These are phyloP conservation scores for Emericellopsis cladophorae DNA, from an alignment of 2,329 filamentous ascomycete genomes.

Conservation along the genomic window DNA sequence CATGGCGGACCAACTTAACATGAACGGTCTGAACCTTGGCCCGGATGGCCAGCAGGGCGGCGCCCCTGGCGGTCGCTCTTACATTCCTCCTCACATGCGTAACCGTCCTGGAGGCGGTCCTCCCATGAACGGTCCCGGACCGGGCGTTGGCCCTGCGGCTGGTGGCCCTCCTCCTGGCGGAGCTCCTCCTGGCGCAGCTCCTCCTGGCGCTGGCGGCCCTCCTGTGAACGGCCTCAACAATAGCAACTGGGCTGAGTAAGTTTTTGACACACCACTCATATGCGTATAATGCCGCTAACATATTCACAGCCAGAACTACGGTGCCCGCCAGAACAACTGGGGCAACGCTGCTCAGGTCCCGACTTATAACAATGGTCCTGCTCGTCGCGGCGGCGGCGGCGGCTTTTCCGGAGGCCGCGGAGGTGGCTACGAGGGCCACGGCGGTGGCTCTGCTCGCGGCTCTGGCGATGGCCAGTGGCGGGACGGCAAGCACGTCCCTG, in stretches of 20 bases:
- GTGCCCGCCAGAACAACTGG: slow-evolving; percentile 21
- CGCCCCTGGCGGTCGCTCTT: slow-evolving; percentile 39
- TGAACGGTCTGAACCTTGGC: slow-evolving; percentile 59
- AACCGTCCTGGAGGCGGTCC: slow-evolving; percentile 31
- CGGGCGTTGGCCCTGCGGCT: slow-evolving; percentile 4
- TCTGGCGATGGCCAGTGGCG: slow-evolving; percentile 94
- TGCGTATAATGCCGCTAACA: slow-evolving; percentile 9
- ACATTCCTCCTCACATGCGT: slow-evolving; percentile 79
- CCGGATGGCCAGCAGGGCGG: slow-evolving; percentile 20
- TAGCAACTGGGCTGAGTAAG: slow-evolving; percentile 53
- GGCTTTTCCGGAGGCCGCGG: slow-evolving; percentile 23
- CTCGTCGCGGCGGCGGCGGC: slow-evolving; percentile 17
- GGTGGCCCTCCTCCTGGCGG: slow-evolving; percentile 8
- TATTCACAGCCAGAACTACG: slow-evolving; percentile 12
- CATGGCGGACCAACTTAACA: slow-evolving; percentile 79
- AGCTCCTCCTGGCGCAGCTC: slow-evolving; percentile 4
- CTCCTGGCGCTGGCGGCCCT: slow-evolving; percentile 6
- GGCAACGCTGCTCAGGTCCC: slow-evolving; percentile 12
- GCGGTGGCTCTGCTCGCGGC: slow-evolving; percentile 51
- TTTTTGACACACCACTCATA: slow-evolving; percentile 5
- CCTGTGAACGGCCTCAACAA: slow-evolving; percentile 40
- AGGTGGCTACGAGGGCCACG: slow-evolving; percentile 34
- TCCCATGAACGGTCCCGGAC: slow-evolving; percentile 20
- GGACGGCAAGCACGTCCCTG: slow-evolving; percentile 91
- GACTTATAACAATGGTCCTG: slow-evolving; percentile 17